Base-by-base conservation (phyloP, 306 rosid species). In the Cajanus cajan region DNA sequence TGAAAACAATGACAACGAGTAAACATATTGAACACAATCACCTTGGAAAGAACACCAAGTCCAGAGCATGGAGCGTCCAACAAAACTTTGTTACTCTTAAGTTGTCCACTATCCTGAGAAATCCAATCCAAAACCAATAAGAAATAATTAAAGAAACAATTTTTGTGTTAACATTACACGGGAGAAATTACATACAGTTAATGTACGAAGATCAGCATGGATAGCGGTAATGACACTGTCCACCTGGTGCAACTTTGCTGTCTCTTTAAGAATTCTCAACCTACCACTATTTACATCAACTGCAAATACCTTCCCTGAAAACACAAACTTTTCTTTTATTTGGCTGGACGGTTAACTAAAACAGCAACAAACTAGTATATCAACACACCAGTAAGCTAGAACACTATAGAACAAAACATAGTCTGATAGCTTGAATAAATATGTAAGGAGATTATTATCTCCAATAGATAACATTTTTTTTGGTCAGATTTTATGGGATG, bases 41-140 rank as follows among this genome's bases (percentile, higher is more conserved):
- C 98, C 96, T 93, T 93, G 57, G 98, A 91, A 80, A 93, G 98
- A 87, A 93, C 98, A 43, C 98, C 97, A 52, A 93, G 74, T 54
- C 98, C 98, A 48, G 97, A 91, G 78, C 98, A 93, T 48, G 97
- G 98, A 69, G 89, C 89, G 36, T 93, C 98, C 92, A 93, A 81
- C 82, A 93, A 86, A 86, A 93, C 98, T 87, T 91, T 91, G 81
- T 88, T 80, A 63, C 85, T 80, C 79, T 83, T 88, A 68, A 85
- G 85, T 5, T 84, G 75, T 69, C 73, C 78, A 0, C 79, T 77
- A 10, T 91, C 89, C 98, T 93, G 77, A 34, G 67, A 83, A 78
- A 79, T 64, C 18, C 47, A 76, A 75, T 61, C 54, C 16, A 19
- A 43, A 61, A 78, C 69, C 40, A 0, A 78, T 41, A 40, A 64